Evolutionary conservation across 1,139 yeast genomes (phyloP), one percentile per base, ranked within the genome.

Genomic region (Taphrina deformans): DNA sequence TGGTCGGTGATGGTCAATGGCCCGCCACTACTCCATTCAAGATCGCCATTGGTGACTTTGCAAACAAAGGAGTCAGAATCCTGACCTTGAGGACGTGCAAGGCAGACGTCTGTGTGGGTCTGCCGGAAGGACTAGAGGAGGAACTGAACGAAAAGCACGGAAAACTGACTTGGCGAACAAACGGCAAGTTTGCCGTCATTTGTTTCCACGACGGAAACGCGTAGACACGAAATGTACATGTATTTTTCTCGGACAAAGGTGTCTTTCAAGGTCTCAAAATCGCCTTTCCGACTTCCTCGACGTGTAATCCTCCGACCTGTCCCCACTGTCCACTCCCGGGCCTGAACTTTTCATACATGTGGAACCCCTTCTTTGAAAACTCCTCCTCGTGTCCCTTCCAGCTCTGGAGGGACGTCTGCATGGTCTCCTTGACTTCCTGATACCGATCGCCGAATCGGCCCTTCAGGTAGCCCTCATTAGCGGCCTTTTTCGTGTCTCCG

Each of bases 71-170:
- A 1, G 79, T 93, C 65, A 85, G 85, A 16, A 73, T 89, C 26
- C 78, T 90, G 69, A 83, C 96, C 33, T 80, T 93, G 72, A 84
- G 99, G 79, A 93, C 99, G 2, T 87, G 96, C 76, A 93, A 93
- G 76, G 97, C 98, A 0, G 99, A 95, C 74, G 98, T 92, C n/a
- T 87, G 88, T 65, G 96, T 88, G 61, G 98, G 96, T 69, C 80
- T 65, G 16, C 59, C 82, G 4, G 74, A 71, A 35, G 97, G 97
- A 1, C 77, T 83, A 33, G 88, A 88, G 70, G 92, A 87, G 70
- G 79, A 84, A 72, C 80, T 93, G 59, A 27, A 40, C 56, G 52
- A 23, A 27, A 46, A 53, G 16, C 69, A 69, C 16, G 69, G 68
- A 2, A 51, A 45, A 16, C 23, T 59, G 40, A 31, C 63, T n/a